phyloP scores from a whole-genome alignment of 2,329 filamentous ascomycete species.

The Apiospora phragmitis region DNA sequence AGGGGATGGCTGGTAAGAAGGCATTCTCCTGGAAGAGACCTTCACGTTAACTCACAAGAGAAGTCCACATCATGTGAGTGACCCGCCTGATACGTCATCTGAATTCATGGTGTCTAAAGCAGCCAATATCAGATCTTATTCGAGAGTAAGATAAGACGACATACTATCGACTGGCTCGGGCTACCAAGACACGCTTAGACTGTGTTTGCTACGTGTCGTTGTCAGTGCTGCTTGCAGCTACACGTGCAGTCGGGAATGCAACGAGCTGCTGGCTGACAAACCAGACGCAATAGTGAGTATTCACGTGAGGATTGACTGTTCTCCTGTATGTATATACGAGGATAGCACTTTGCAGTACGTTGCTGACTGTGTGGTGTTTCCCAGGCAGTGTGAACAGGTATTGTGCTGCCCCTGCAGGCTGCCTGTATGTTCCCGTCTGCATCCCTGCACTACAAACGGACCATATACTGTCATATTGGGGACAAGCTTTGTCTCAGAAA shows the following conservation, averaged over 20 bases:
- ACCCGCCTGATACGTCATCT: background rate
- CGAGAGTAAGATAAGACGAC: background rate
- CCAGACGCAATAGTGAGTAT: background rate
- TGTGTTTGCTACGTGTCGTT: background rate
- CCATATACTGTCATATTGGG: background rate
- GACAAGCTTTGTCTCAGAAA: background rate
- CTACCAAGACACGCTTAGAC: background rate
- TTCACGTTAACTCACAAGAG: too few species aligned
- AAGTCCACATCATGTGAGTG: background rate
- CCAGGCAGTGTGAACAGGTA: background rate
- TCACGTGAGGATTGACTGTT: background rate
- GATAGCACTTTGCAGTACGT: background rate
- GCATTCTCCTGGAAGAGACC: too few species aligned
- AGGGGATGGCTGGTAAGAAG: background rate
- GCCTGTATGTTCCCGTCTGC: background rate
- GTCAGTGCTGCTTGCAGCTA: background rate
- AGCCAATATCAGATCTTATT: background rate
- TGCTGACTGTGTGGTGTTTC: background rate
- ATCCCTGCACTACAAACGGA: background rate
- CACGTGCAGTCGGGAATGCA: background rate
- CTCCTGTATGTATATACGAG: background rate
- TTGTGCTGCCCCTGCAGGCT: background rate
- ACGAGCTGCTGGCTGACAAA: background rate
- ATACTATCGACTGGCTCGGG: background rate
- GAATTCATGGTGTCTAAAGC: background rate